Conservation (phyloP, 306 rosid genomes). For the Adenanthera pavonina region DNA sequence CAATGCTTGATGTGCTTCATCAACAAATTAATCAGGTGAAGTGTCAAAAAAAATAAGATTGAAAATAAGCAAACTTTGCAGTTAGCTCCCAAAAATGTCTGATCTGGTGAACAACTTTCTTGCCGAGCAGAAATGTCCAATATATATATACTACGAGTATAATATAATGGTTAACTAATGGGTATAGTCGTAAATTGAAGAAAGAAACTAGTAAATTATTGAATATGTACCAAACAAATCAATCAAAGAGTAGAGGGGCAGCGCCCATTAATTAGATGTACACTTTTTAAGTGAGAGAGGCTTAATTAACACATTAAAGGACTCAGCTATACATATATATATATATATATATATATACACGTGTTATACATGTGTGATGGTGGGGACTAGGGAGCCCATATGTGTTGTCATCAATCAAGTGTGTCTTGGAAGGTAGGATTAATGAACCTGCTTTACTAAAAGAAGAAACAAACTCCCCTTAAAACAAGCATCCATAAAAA, state of each 20-base stretch:
- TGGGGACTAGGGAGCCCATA: background rate
- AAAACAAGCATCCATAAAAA: slow-evolving; percentile 29
- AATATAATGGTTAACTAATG: too few relatives aligned
- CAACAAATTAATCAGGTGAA: background rate
- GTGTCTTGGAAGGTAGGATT: slow-evolving; percentile 29
- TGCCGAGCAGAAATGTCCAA: background rate
- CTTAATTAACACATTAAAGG: background rate
- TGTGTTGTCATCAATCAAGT: slow-evolving; percentile 27
- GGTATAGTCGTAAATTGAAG: too few relatives aligned
- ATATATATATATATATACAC: too few relatives aligned
- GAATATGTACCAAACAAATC: background rate
- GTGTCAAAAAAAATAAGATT: background rate
- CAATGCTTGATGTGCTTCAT: background rate
- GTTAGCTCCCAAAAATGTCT: background rate
- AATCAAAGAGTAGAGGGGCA: background rate
- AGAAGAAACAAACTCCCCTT: slow-evolving; percentile 23
- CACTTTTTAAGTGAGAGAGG: background rate
- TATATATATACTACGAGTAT: too few relatives aligned
- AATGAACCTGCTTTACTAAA: slow-evolving; percentile 37
- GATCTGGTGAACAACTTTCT: background rate
- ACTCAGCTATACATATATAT: background rate
- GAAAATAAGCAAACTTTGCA: background rate
- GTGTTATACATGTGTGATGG: background rate
- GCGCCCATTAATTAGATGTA: background rate
- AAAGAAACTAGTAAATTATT: background rate